Evolutionary conservation across 441 rosid species (phyloP).

Genomic region (Adansonia madagascariensis): DNA sequence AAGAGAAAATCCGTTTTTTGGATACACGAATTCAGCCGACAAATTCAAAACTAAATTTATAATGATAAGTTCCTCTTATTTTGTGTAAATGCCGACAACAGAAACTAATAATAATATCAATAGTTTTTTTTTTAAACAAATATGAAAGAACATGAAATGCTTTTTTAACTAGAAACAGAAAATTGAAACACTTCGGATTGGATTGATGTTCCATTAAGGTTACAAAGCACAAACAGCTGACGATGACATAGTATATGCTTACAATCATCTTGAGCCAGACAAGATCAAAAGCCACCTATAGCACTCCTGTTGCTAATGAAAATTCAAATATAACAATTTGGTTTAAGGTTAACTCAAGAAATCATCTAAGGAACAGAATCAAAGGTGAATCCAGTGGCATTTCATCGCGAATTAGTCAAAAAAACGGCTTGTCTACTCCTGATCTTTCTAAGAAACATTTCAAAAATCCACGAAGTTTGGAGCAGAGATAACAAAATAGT

Average conservation of each 20-base stretch:
- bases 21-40: background rate
- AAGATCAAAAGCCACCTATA: background rate
- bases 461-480: background rate
- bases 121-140: background rate
- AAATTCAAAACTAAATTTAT: background rate
- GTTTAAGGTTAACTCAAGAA: constrained; percentile 11
- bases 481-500: background rate
- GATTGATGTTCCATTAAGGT: background rate
- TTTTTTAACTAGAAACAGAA: background rate
- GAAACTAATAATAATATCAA: background rate
- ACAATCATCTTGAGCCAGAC: background rate
- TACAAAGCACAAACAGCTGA: background rate
- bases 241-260: background rate
- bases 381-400: no score
- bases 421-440: background rate
- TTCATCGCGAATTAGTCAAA: background rate
- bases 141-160: background rate
- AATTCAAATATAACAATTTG: background rate
- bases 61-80: background rate
- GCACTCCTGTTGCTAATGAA: background rate
- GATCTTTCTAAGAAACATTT: background rate
- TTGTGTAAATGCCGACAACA: background rate
- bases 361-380: background rate
- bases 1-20: background rate
- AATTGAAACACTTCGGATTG: background rate